Evolutionary conservation across 352 stramenopile species (phyloP), one percentile per base, ranked within the genome.

Genomic region (Phytophthora litchii): DNA sequence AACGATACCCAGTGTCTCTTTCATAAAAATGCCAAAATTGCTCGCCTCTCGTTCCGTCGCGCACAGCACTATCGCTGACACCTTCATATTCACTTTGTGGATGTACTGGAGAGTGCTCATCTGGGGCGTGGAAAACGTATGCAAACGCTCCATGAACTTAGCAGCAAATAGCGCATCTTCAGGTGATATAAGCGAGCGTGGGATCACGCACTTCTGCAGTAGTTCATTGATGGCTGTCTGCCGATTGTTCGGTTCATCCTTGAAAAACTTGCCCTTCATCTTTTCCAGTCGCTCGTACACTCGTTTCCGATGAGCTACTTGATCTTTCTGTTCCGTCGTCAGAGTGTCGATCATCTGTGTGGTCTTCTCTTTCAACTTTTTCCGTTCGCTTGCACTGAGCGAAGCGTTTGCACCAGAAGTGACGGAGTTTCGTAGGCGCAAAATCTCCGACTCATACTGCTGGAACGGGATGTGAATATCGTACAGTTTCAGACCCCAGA

Each of bases 1-100:
- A 31, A 93, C 56, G 20, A 94, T 58, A 1, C 38, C 66, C 46
- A 94, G 66, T 1, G 85, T 94, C 51, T 94, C 88, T 38, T 89
- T 89, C 34, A 96, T 62, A 37, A 93, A 96, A 27, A 96, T 88
- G 1, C 88, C 88, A 55, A 95, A 92, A 61, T 92, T 94, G 21
- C 77, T 81, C 0, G 88, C 88, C 60, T 96, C 88, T 1, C 83
- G 82, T 57, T 96, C 88, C 0, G 88, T 96, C 17, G 88, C 77
- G 32, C 86, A 94, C 13, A 94, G 60, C 35, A 96, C 81, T 12
- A 92, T 77, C 10, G 84, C 79, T 31, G 85, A 85, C 6, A 95
- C 64, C 64, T 92, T 87, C 40, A 92, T 60, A 20, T 81, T 88
- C 23, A 91, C 72, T 46, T 85, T 88, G 70, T 88, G 74, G 47